Base-by-base conservation (phyloP, 164 flowering plant species). In the Protea cynaroides region DNA sequence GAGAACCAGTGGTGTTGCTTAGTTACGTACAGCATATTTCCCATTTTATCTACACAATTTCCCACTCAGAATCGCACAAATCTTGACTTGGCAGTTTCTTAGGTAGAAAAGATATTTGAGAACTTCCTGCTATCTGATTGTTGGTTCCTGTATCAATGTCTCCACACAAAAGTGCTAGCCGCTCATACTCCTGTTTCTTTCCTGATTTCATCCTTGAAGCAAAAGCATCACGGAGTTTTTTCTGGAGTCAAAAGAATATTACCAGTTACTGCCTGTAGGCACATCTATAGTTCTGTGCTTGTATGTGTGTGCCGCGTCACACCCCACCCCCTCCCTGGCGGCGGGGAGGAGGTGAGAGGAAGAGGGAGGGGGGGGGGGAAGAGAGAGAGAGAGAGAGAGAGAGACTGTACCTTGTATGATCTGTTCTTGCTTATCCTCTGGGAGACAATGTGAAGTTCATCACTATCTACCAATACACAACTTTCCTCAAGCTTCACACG, bases 61-160 rank as follows among this genome's bases (percentile, higher is more conserved):
- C 93, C 93, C 93, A 87, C 22, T 86, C 92, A 22, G 87, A 78
- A 68, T 85, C 92, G 56, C 25, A 58, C 46, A 46, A 3, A 29
- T 79, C 69, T 29, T 64, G 56, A n/a, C 47, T 19, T 56, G 56
- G 58, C 15, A 50, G 34, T 54, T 67, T 57, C 56, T 38, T 18
- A 13, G 69, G 2, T 55, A 62, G 24, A 22, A 23, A 18, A 19
- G 73, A 57, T 46, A 67, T 62, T 50, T 19, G 0, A 19, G 25
- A 64, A 49, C 55, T 24, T 55, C 59, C 6, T 19, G 22, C 34
- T 46, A 58, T 22, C n/a, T 55, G 58, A 43, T 43, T 71, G 38
- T 66, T 53, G 61, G 59, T 58, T 50, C 40, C 71, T 12, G 36
- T 50, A 56, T 77, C 79, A 17, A 71, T 46, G 64, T 81, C 86